A percentile compares a stretch with the other conserved stretches of the same genome.
phyloP scores from a whole-genome alignment of 768 basidiomycete genomes.

The Boletus bicolor region DNA sequence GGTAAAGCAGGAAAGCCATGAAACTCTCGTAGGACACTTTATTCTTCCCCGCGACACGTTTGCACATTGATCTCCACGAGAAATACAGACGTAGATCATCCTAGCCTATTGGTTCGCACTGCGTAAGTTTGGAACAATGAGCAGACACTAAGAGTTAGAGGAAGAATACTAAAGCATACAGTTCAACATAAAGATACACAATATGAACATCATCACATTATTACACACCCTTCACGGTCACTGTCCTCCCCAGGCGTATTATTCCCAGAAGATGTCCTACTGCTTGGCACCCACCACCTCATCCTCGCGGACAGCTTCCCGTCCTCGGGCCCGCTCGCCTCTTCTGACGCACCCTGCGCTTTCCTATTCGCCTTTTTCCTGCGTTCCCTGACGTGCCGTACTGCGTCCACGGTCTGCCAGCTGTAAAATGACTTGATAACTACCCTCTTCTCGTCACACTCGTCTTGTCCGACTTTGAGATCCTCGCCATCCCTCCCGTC shows the following conservation, averaged over 20 bases:
- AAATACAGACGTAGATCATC: slow-evolving; percentile 15
- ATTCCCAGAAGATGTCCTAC: slow-evolving; percentile 46
- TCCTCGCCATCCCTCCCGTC: slow-evolving; percentile 69
- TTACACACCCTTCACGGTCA: slow-evolving; percentile 60
- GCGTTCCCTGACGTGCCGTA: slow-evolving; percentile 58
- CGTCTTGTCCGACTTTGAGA: slow-evolving; percentile 70
- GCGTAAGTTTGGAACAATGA: slow-evolving; percentile 15
- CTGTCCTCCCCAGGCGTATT: slow-evolving; percentile 46
- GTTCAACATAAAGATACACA: slow-evolving; percentile 25
- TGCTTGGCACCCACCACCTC: slow-evolving; percentile 42
- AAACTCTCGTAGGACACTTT: slow-evolving; percentile 12
- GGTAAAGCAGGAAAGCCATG: slow-evolving; percentile 31
- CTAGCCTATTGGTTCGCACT: slow-evolving; percentile 10
- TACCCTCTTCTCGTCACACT: slow-evolving; percentile 70
- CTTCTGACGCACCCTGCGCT: slow-evolving; percentile 35
- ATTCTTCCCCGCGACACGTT: background rate
- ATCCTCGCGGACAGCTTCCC: slow-evolving; percentile 19
- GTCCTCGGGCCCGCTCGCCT: slow-evolving; percentile 30
- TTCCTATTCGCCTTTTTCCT: slow-evolving; percentile 54
- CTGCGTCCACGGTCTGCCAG: slow-evolving; percentile 83
- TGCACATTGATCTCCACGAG: slow-evolving; percentile 15
- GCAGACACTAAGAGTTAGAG: slow-evolving; percentile 11
- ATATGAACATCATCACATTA: slow-evolving; percentile 49
- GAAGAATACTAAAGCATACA: slow-evolving; percentile 28
- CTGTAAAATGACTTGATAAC: slow-evolving; percentile 83